Evolutionary conservation across 2,329 filamentous ascomycete genomes (phyloP).

Genomic region (Phialocephala sp.): DNA sequence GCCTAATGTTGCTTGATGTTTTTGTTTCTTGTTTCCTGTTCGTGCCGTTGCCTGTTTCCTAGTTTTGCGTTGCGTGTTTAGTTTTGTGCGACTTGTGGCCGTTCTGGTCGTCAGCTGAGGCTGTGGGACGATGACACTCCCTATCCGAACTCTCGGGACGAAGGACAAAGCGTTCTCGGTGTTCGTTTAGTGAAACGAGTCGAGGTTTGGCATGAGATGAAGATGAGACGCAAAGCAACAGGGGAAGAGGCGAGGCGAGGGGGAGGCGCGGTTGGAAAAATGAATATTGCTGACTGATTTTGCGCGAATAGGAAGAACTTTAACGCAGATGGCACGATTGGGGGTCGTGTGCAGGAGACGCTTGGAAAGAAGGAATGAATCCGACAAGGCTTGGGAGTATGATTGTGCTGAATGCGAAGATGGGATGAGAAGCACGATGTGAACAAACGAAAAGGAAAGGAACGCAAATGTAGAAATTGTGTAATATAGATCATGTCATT

Average conservation of each 20-base stretch:
- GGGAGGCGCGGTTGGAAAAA: neutral
- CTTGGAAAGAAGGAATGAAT: constrained; percentile 42
- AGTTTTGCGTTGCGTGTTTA: neutral
- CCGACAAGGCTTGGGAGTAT: too few relatives aligned
- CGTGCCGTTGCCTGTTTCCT: neutral
- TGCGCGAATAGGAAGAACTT: constrained; percentile 42
- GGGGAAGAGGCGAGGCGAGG: too few relatives aligned
- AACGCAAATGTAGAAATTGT: neutral
- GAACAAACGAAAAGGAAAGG: neutral
- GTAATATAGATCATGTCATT: neutral
- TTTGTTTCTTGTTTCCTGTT: neutral
- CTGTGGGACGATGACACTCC: too few relatives aligned
- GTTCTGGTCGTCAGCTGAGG: too few relatives aligned
- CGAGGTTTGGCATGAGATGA: neutral
- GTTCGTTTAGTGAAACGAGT: neutral
- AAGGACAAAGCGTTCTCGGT: neutral
- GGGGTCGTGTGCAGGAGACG: constrained; percentile 44
- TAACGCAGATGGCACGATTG: constrained; percentile 44
- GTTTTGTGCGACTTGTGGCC: too few relatives aligned
- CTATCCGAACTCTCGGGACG: neutral
- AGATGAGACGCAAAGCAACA: neutral
- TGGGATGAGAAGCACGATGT: neutral
- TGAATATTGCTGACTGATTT: constrained; percentile 10
- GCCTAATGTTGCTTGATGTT: neutral
- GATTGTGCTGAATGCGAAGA: neutral